Percentiles rank a stretch among this genome's conserved stretches.
Evolutionary conservation across 2,329 filamentous ascomycete species (phyloP).

Genomic region (Teratosphaeria destructans): DNA sequence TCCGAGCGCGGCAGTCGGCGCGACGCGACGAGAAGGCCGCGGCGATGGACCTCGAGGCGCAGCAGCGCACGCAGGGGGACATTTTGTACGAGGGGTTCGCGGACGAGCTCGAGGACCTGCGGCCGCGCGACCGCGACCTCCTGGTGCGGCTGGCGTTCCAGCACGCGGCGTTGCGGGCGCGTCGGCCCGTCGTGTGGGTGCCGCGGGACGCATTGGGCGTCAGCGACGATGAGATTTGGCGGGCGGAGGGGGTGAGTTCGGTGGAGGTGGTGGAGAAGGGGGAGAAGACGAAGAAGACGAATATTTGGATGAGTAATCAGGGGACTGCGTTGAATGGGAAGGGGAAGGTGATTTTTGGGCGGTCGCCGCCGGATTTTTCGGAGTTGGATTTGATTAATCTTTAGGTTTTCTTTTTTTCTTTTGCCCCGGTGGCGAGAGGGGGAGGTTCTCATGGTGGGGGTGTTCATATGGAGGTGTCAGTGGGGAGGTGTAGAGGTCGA

Average conservation of each 20-base stretch:
- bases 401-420: conserved; percentile 26
- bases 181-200: conserved; percentile 85
- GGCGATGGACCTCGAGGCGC: background rate
- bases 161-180: conserved; percentile 75
- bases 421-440: no score
- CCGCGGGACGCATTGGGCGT: conserved; percentile 83
- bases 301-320: conserved; percentile 88
- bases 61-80: conserved; percentile 40
- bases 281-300: conserved; percentile 17
- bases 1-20: background rate
- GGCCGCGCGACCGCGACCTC: conserved; percentile 75
- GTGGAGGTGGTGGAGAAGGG: conserved; percentile 22
- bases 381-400: conserved; percentile 78
- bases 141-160: conserved; percentile 83
- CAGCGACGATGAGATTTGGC: conserved; percentile 78
- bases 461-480: no score
- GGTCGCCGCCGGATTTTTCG: conserved; percentile 43
- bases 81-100: conserved; percentile 79
- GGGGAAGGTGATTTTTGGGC: conserved; percentile 48
- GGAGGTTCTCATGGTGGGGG: no score
- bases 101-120: conserved; percentile 90
- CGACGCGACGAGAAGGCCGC: background rate
- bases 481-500: no score
- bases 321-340: conserved; percentile 80
- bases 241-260: conserved; percentile 65